phyloP scores from a whole-genome alignment of 352 stramenopile species.

The Globisporangium megalacanthum region DNA sequence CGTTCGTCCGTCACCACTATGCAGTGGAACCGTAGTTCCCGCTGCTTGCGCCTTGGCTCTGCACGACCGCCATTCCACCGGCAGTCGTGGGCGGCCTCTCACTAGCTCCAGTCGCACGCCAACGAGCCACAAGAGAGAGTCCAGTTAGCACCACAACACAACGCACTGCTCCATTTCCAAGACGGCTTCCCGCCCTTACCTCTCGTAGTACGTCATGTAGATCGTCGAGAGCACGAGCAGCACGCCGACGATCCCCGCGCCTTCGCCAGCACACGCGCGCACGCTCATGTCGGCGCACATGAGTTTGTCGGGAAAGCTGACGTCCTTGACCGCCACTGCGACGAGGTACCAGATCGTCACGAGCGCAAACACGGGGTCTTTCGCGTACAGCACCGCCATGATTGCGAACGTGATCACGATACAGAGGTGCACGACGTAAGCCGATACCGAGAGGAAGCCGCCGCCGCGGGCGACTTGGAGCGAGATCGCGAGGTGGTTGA shows the following conservation, averaged over 20 bases:
- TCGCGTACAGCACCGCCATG: conserved; percentile 48
- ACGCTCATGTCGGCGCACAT: conserved; percentile 49
- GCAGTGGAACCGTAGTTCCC: conserved; percentile 18
- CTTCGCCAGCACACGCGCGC: conserved; percentile 56
- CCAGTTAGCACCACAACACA: neutral
- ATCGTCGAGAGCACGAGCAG: conserved; percentile 50
- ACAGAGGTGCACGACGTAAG: conserved; percentile 58
- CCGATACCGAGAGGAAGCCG: conserved; percentile 42
- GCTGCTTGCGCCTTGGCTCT: neutral
- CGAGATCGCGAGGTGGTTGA: conserved; percentile 61
- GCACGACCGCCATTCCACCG: conserved; percentile 19
- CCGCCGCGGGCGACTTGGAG: conserved; percentile 53
- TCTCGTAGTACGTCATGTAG: conserved; percentile 49
- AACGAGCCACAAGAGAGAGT: conserved; percentile 1
- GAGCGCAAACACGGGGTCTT: conserved; percentile 55
- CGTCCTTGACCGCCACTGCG: conserved; percentile 51
- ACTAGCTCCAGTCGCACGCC: conserved; percentile 4
- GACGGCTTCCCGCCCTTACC: conserved; percentile 24
- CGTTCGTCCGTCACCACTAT: neutral
- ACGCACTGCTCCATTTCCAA: neutral
- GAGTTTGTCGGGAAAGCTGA: conserved; percentile 33
- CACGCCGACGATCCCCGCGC: conserved; percentile 43
- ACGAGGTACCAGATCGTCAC: conserved; percentile 71
- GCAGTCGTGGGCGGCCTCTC: conserved; percentile 5
- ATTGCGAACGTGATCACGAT: conserved; percentile 58